Percentiles rank a stretch among this genome's conserved stretches.
Conservation (phyloP, 2,329 filamentous ascomycete genomes). For the Elsinoe batatas region DNA sequence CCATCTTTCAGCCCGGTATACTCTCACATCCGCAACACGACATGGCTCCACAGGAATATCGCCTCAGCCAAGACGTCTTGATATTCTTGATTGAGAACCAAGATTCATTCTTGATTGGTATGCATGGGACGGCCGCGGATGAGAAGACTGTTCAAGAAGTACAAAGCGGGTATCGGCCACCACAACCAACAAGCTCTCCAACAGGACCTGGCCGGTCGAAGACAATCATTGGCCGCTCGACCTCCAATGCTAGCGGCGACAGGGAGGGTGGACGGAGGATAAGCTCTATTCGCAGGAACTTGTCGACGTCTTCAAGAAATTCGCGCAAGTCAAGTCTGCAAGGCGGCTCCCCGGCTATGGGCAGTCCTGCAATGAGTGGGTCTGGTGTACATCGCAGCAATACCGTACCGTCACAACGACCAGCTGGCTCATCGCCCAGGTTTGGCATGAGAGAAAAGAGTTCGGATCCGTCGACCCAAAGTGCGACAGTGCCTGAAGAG, state of each 20-base stretch:
- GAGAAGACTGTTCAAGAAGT: conserved; percentile 60
- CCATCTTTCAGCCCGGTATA: conserved; percentile 95
- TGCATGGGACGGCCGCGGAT: conserved; percentile 98
- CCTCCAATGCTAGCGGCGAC: conserved; percentile 79
- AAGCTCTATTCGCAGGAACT: conserved; percentile 72
- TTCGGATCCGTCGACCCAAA: conserved; percentile 44
- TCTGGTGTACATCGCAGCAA: conserved; percentile 68
- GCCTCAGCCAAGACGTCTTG: conserved; percentile 88
- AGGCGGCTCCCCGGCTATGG: conserved; percentile 50
- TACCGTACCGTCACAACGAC: conserved; percentile 85
- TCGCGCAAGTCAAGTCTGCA: conserved; percentile 65
- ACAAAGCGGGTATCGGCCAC: conserved; percentile 52
- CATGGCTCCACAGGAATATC: conserved; percentile 91
- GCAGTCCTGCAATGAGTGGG: conserved; percentile 30
- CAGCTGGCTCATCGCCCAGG: conserved; percentile 56
- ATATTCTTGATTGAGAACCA: conserved; percentile 98
- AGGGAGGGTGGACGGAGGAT: conserved; percentile 78
- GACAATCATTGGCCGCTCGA: conserved; percentile 58
- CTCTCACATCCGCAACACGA: conserved; percentile 88
- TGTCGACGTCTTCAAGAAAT: conserved; percentile 83
- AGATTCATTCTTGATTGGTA: conserved; percentile 94
- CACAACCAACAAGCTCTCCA: conserved; percentile 39
- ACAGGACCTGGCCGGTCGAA: conserved; percentile 37
- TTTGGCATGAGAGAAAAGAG: conserved; percentile 45
- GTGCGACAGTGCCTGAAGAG: conserved; percentile 12